Evolutionary conservation across 192 early-diverging fungal genomes (phyloP).

Genomic region (Coemansia sp.): DNA sequence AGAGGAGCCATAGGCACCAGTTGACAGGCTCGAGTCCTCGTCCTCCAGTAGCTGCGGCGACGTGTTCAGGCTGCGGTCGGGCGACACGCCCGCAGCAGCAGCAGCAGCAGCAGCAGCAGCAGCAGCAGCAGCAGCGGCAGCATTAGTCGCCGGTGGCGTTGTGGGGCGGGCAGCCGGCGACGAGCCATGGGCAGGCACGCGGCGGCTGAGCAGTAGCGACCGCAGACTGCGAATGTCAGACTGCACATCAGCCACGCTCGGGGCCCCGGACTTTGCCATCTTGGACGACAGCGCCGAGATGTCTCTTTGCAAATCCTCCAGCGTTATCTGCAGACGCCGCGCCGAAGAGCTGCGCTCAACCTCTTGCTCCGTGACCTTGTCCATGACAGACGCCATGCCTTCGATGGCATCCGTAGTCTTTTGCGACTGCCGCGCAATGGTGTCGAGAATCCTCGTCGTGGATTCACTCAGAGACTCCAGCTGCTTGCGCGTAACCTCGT

Average conservation of each 20-base stretch:
- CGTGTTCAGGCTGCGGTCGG: not conserved
- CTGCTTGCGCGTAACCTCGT: constrained; percentile 67
- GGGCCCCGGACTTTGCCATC: constrained; percentile 10
- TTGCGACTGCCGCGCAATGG: constrained; percentile 65
- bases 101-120: too few relatives aligned
- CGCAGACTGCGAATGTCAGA: constrained; percentile 92
- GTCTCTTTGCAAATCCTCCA: constrained; percentile 50
- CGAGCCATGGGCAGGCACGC: constrained; percentile 52
- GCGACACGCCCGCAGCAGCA: not conserved
- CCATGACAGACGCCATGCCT: constrained; percentile 48
- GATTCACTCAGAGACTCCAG: constrained; percentile 71
- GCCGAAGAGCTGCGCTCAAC: constrained; percentile 21
- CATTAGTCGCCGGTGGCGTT: constrained; percentile 21
- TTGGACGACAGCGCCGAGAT: constrained; percentile 22
- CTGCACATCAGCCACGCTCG: constrained; percentile 70
- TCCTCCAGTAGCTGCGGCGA: not conserved
- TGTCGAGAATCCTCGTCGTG: constrained; percentile 60
- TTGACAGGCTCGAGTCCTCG: not conserved
- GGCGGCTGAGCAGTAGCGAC: constrained; percentile 82
- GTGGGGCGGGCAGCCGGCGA: constrained; percentile 43
- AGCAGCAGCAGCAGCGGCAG: too few relatives aligned
- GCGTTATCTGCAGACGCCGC: constrained; percentile 28
- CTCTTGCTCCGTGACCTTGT: constrained; percentile 36
- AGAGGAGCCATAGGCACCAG: constrained; percentile 11
- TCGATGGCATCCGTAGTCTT: constrained; percentile 72